Evolutionary conservation across 2,329 filamentous ascomycete species (phyloP).

Genomic region (Cladosporium sp.): DNA sequence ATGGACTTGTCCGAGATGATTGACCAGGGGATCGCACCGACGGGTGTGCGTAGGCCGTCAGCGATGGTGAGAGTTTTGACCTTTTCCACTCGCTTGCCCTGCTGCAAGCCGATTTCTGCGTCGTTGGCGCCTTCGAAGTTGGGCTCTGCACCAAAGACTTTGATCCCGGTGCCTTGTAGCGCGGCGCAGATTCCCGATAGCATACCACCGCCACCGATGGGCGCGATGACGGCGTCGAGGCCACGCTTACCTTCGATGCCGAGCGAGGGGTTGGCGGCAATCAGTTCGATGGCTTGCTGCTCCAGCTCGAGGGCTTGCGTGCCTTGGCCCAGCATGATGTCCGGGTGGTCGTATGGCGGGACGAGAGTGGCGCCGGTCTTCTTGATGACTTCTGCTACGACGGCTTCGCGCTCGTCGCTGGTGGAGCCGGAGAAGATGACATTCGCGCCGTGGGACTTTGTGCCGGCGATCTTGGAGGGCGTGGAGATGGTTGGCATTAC

Average conservation of each 20-base stretch:
- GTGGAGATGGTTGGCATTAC: conserved; percentile 84
- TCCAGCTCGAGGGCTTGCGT: conserved; percentile 79
- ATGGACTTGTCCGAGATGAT: conserved; percentile 69
- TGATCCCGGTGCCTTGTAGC: conserved; percentile 66
- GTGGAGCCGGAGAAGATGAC: conserved; percentile 81
- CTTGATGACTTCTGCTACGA: conserved; percentile 63
- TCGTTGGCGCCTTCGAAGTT: conserved; percentile 79
- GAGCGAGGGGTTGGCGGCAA: conserved; percentile 38
- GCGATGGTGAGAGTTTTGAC: conserved; percentile 79
- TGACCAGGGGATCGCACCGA: conserved; percentile 71
- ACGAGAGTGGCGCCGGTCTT: conserved; percentile 74
- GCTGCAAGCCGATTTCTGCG: conserved; percentile 65
- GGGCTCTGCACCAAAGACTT: conserved; percentile 83
- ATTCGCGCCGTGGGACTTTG: conserved; percentile 69
- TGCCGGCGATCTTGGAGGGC: conserved; percentile 81
- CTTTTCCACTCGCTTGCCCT: conserved; percentile 60
- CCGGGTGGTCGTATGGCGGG: conserved; percentile 85
- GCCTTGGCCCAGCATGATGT: conserved; percentile 87
- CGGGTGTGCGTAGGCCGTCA: conserved; percentile 79
- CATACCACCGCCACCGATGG: conserved; percentile 86
- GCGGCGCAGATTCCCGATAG: conserved; percentile 77
- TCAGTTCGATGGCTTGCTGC: conserved; percentile 62
- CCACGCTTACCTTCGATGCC: conserved; percentile 24
- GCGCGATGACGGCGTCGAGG: conserved; percentile 63
- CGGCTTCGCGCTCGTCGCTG: conserved; percentile 72